A percentile compares a stretch with the other conserved stretches of the same genome.
These are phyloP conservation scores for Solanum sejunctum DNA, from an alignment of 257 asterid genomes.

Conservation along the genomic window DNA sequence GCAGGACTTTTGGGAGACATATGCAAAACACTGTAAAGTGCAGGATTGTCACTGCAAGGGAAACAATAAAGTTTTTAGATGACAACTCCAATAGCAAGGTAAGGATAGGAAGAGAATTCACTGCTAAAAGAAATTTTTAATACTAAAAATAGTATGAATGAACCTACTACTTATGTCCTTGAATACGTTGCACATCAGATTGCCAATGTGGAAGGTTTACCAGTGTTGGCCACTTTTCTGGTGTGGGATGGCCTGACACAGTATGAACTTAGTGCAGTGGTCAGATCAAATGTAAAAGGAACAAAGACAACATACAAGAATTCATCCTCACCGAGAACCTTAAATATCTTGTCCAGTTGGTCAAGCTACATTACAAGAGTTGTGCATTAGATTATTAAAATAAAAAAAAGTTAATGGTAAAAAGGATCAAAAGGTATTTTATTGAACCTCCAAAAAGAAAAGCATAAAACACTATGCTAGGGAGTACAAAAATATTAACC, in stretches of 20 bases:
- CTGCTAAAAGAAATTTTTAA: neutral
- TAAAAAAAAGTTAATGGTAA: neutral
- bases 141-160: conserved; percentile 1
- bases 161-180: conserved; percentile 85
- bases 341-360: conserved; percentile 96
- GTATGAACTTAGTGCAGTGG: neutral
- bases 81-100: neutral
- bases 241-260: conserved; percentile 90
- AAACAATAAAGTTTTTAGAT: neutral
- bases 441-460: neutral
- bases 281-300: neutral
- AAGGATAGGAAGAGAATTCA: neutral
- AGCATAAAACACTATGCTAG: neutral
- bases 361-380: conserved; percentile 63
- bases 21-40: conserved; percentile 76
- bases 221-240: conserved; percentile 87
- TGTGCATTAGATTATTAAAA: conserved; percentile 3
- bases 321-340: conserved; percentile 74
- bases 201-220: conserved; percentile 96
- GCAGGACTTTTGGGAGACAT: conserved; percentile 82
- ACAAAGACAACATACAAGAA: conserved; percentile 5
- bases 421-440: neutral
- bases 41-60: conserved; percentile 71
- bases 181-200: conserved; percentile 70
- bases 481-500: conserved; percentile 26